phyloP scores from a whole-genome alignment of 352 stramenopile species.

The Lagenidium sp. region DNA sequence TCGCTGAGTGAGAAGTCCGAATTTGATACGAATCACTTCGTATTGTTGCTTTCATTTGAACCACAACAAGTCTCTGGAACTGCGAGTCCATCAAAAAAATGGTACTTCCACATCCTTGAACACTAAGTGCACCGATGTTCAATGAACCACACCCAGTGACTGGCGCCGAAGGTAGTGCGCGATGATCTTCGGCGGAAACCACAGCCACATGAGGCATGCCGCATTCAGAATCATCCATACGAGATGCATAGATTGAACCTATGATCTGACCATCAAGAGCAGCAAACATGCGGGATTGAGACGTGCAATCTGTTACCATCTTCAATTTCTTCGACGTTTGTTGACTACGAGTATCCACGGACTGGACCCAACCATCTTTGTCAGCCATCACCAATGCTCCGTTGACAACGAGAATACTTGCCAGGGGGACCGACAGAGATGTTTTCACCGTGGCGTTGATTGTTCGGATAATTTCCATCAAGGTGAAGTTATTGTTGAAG shows the following conservation, averaged over 20 bases:
- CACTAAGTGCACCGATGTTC: neutral
- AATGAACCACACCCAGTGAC: no score
- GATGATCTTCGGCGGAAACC: neutral
- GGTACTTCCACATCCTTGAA: neutral
- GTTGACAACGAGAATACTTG: constrained; percentile 9
- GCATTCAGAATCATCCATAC: no score
- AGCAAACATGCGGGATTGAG: no score
- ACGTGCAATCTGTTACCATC: no score
- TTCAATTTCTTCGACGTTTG: constrained; percentile 24
- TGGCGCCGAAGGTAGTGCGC: neutral
- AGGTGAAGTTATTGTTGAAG: constrained; percentile 6
- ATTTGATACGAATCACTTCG: neutral
- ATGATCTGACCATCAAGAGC: no score
- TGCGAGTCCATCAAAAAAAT: neutral
- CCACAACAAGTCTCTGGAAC: neutral
- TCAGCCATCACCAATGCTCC: constrained; percentile 23
- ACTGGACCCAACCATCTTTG: constrained; percentile 18
- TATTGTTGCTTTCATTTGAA: neutral
- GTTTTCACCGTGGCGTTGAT: constrained; percentile 8
- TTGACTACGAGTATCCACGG: constrained; percentile 31
- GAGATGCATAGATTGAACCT: no score
- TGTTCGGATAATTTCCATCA: constrained; percentile 1
- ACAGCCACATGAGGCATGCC: no score
- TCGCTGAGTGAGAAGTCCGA: neutral
- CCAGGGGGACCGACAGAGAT: constrained; percentile 7